phyloP scores from a whole-genome alignment of 768 basidiomycete species.

The Leccinum subtestaceum region DNA sequence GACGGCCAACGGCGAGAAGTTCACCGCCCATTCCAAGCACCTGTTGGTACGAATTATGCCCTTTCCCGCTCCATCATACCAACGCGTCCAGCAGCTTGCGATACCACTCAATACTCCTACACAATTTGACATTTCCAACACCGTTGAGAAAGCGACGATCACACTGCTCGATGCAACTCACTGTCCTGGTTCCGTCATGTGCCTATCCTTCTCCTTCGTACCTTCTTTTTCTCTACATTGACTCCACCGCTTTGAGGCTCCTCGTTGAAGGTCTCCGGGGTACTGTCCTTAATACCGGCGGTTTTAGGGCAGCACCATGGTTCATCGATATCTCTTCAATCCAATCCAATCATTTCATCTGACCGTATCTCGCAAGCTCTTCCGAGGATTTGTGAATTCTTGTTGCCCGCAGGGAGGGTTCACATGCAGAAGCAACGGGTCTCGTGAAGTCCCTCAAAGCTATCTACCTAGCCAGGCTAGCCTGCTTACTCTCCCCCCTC shows the following conservation, averaged over 20 bases:
- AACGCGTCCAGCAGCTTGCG: conserved; percentile 41
- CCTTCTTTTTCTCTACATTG: neutral
- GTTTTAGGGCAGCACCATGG: conserved; percentile 84
- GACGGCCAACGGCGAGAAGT: conserved; percentile 44
- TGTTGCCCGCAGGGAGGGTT: conserved; percentile 26
- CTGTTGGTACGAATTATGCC: conserved; percentile 31
- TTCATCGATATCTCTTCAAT: conserved; percentile 59
- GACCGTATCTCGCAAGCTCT: conserved; percentile 56
- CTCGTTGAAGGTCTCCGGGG: conserved; percentile 72
- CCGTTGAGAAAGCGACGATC: conserved; percentile 56
- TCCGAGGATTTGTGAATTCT: conserved; percentile 22
- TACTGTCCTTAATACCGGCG: conserved; percentile 87
- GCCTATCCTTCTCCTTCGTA: conserved; percentile 20
- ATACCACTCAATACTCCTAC: conserved; percentile 66
- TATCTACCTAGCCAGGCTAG: conserved; percentile 59
- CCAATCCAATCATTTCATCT: conserved; percentile 64
- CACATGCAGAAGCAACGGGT: conserved; percentile 19
- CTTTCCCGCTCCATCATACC: neutral
- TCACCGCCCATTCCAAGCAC: conserved; percentile 58
- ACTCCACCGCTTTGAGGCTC: conserved; percentile 46
- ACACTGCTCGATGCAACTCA: conserved; percentile 91
- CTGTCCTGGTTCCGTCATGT: conserved; percentile 94
- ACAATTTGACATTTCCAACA: conserved; percentile 50
- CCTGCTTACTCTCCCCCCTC: conserved; percentile 51
- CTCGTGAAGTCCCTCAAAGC: conserved; percentile 59